Conservation (phyloP, 106 monocot species). For the Dendrobium huoshanense region DNA sequence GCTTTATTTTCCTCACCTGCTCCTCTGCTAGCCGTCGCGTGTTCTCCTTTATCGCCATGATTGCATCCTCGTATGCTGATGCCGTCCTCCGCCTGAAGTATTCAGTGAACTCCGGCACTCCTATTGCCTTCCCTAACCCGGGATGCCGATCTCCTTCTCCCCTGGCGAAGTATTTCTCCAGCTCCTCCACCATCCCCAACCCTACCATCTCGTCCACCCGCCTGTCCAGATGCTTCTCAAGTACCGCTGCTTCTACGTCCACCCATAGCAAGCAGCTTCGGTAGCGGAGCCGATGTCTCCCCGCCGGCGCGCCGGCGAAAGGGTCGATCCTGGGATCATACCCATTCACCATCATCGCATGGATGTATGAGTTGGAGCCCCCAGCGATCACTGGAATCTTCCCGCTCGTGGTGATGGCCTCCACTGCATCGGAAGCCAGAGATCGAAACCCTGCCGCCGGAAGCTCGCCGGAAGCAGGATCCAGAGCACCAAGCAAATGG, state of each 20-base stretch:
- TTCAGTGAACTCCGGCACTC: slow-evolving; percentile 55
- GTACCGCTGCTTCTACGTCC: slow-evolving; percentile 26
- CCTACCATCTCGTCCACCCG: slow-evolving; percentile 58
- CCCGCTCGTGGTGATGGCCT: slow-evolving; percentile 4
- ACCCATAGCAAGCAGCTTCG: slow-evolving; percentile 51
- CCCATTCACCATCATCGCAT: slow-evolving; percentile 19
- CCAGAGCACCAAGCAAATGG: slow-evolving; percentile 27
- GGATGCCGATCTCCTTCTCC: slow-evolving; percentile 15
- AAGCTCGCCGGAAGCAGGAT: slow-evolving; percentile 15
- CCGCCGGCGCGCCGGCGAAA: neutral
- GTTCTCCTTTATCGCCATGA: slow-evolving; percentile 57
- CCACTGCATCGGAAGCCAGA: slow-evolving; percentile 6
- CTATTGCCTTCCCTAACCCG: slow-evolving; percentile 62
- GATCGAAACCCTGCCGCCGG: neutral
- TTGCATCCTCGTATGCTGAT: slow-evolving; percentile 20
- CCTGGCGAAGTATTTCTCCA: slow-evolving; percentile 38
- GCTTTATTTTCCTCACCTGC: slow-evolving; percentile 58
- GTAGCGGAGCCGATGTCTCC: slow-evolving; percentile 1
- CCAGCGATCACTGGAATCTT: slow-evolving; percentile 61
- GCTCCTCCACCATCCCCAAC: slow-evolving; percentile 67
- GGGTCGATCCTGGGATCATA: neutral
- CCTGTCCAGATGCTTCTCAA: slow-evolving; percentile 33
- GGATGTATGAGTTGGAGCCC: slow-evolving; percentile 44
- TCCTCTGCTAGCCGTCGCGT: slow-evolving; percentile 58
- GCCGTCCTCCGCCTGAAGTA: slow-evolving; percentile 25